phyloP scores from a whole-genome alignment of 345 rosid species.

The Euphorbia pulcherrima region DNA sequence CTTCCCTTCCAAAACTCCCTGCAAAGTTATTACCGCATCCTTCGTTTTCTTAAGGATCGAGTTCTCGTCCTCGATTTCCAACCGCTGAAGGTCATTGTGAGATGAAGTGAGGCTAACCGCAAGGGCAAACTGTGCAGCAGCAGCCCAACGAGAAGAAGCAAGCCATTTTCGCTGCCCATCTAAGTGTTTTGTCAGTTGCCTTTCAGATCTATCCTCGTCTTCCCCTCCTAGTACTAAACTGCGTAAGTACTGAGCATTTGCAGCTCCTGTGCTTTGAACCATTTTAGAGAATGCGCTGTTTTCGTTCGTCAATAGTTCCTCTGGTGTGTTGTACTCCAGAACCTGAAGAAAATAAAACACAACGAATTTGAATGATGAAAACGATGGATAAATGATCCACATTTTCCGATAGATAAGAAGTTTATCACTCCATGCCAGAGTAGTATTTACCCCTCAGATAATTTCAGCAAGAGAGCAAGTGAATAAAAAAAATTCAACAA shows the following conservation, averaged over 20 bases:
- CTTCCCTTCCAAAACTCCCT: constrained; percentile 80
- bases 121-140: constrained; percentile 75
- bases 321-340: constrained; percentile 80
- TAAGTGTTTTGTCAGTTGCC: constrained; percentile 39
- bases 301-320: constrained; percentile 61
- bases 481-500: background rate
- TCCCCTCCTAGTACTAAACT: constrained; percentile 54
- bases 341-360: constrained; percentile 43
- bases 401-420: background rate
- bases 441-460: background rate
- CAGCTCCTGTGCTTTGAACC: constrained; percentile 95
- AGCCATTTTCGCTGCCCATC: constrained; percentile 69
- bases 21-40: constrained; percentile 76
- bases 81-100: constrained; percentile 62
- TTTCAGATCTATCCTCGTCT: constrained; percentile 32
- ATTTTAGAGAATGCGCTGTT: constrained; percentile 84
- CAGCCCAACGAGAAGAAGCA: constrained; percentile 86
- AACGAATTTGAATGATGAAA: constrained; percentile 4
- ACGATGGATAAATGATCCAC: background rate
- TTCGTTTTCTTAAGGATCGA: constrained; percentile 67
- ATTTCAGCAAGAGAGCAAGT: background rate
- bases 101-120: constrained; percentile 76
- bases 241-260: constrained; percentile 90
- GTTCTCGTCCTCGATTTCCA: constrained; percentile 52
- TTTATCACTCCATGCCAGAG: background rate